Evolutionary conservation across 768 basidiomycete species (phyloP), one percentile per base, ranked within the genome.

Genomic region (Suillus lakei): DNA sequence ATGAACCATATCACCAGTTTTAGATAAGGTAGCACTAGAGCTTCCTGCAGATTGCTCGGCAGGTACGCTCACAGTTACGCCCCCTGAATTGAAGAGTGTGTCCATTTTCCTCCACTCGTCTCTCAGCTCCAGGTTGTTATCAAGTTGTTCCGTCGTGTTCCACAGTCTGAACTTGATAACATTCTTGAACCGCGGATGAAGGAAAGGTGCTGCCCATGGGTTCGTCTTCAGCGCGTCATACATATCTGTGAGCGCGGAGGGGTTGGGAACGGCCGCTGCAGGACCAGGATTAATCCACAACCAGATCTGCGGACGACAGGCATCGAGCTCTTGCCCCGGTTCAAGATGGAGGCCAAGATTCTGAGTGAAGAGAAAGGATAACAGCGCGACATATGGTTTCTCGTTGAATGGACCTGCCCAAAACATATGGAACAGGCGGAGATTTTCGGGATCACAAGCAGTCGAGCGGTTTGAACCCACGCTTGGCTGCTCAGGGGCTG

Each of bases 361-460:
- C 77, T 97, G 96, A 1, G 95, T 95, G 79, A 88, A 98, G 53
- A 98, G 86, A 85, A 93, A 98, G 5, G 96, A 98, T 60, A 95
- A 82, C 28, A 97, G 81, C 0, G 96, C 95, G 73, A 94, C 85
- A 84, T 98, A 98, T 0, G 96, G 95, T 78, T 97, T 98, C 81
- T 98, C 96, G 23, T 95, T 96, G 81, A 98, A 97, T 1, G 95
- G 90, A 0, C 96, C 95, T 1, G 95, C 94, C 95, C 96, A 98
- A 83, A 96, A 98, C 90, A 97, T 90, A 78, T 98, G 96, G 83
- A 93, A 97, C 5, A 96, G 75, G 26, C 92, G 85, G 2, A 93
- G 93, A 73, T 92, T 90, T 62, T 92, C 88, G 0, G 81, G 74
- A 61, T 93, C 90, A 79, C 96, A 98, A 1, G 88, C 82, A 3